These are phyloP conservation scores for Bullera alba DNA, from an alignment of 768 basidiomycete species.

Conservation along the genomic window DNA sequence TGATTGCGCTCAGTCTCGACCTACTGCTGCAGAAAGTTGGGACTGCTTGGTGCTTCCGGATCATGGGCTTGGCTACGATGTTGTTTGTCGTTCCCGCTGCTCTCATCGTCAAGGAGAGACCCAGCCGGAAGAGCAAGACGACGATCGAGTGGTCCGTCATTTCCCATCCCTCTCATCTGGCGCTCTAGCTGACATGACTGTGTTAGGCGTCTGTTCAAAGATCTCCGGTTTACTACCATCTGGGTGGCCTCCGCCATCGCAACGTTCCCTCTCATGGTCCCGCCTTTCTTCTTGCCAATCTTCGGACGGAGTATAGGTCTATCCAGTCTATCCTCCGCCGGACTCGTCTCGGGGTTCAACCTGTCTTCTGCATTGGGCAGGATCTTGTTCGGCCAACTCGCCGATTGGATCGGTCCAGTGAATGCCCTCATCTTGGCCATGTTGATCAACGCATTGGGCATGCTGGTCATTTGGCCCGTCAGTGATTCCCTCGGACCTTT, in stretches of 20 bases:
- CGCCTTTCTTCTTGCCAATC: constrained; percentile 40
- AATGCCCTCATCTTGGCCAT: constrained; percentile 49
- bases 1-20: constrained; percentile 14
- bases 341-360: constrained; percentile 33
- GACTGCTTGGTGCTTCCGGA: constrained; percentile 30
- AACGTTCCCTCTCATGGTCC: constrained; percentile 31
- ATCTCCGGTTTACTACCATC: constrained; percentile 16
- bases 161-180: not conserved
- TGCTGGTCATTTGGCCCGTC: constrained; percentile 48
- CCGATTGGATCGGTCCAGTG: constrained; percentile 48
- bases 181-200: not conserved
- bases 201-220: constrained; percentile 19
- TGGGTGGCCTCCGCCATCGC: constrained; percentile 14
- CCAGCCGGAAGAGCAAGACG: not conserved
- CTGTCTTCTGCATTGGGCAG: constrained; percentile 37
- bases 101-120: constrained; percentile 16
- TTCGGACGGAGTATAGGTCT: constrained; percentile 27
- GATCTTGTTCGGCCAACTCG: constrained; percentile 46
- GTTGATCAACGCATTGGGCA: constrained; percentile 44
- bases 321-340: constrained; percentile 8
- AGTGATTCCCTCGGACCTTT: constrained; percentile 20
- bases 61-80: constrained; percentile 14
- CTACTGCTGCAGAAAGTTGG: constrained; percentile 14
- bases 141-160: constrained; percentile 24
- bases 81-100: constrained; percentile 11